Conservation (phyloP, 140 eudicot species). For the Bidens hawaiensis region DNA sequence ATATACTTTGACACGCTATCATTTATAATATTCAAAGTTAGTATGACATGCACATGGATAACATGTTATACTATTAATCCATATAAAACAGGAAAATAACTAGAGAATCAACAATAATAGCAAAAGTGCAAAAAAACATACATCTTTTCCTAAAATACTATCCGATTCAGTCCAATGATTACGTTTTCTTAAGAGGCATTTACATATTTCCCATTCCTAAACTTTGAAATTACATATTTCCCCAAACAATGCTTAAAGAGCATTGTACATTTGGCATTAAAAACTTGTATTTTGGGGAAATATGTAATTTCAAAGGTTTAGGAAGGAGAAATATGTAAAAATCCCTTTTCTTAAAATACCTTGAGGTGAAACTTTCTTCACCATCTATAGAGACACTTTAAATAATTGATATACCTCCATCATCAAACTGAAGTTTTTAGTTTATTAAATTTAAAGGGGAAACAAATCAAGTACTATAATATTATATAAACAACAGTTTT, state of each 20-base stretch:
- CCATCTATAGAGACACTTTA: background rate
- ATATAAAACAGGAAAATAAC: background rate
- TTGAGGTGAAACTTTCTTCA: slow-evolving; percentile 1
- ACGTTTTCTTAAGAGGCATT: background rate
- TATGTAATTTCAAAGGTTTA: no score
- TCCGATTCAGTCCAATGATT: background rate
- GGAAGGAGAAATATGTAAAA: no score
- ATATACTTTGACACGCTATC: slow-evolving; percentile 82
- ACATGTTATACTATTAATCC: background rate
- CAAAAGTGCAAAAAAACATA: slow-evolving; percentile 2
- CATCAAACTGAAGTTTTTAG: background rate
- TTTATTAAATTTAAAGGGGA: background rate
- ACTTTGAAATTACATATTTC: no score
- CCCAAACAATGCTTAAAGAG: no score
- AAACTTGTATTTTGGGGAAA: no score
- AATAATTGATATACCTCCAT: background rate
- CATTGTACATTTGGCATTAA: no score
- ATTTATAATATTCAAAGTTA: slow-evolving; percentile 16
- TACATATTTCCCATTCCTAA: no score
- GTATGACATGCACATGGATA: background rate
- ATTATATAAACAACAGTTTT: background rate
- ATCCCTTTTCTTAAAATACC: background rate
- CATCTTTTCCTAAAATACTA: background rate
- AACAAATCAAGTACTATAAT: background rate
- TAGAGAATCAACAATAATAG: slow-evolving; percentile 2